These are phyloP conservation scores for Pichia exigua DNA, from an alignment of 805 yeast species.

Conservation along the genomic window DNA sequence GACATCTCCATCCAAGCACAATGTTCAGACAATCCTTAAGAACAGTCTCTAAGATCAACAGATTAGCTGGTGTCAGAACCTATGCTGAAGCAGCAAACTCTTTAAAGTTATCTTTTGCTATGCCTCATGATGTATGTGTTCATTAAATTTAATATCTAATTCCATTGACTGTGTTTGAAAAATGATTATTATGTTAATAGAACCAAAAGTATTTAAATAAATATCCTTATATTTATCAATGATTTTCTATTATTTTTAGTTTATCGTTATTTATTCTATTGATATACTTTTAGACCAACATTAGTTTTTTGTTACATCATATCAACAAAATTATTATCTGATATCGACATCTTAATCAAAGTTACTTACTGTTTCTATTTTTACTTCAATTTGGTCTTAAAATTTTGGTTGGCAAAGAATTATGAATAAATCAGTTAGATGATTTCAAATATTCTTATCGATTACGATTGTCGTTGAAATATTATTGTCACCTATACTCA, in stretches of 20 bases:
- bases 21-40: slow-evolving; percentile 60
- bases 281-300: too few species aligned
- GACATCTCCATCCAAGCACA: background rate
- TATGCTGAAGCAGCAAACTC: slow-evolving; percentile 88
- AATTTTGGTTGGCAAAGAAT: background rate
- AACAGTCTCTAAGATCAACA: slow-evolving; percentile 50
- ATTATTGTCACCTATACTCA: too few species aligned
- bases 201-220: background rate
- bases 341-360: too few species aligned
- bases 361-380: too few species aligned
- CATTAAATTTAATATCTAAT: background rate
- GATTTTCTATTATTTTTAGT: too few species aligned
- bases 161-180: background rate
- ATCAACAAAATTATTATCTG: too few species aligned
- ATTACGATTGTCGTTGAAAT: too few species aligned
- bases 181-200: background rate
- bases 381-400: background rate
- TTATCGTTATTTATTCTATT: background rate
- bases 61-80: slow-evolving; percentile 60
- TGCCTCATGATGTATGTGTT: slow-evolving; percentile 61
- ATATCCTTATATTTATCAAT: background rate
- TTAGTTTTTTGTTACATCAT: too few species aligned
- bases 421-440: too few species aligned
- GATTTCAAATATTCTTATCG: too few species aligned
- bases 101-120: slow-evolving; percentile 80